Evolutionary conservation across 2,329 filamentous ascomycete species (phyloP), one percentile per base, ranked within the genome.

Genomic region (Paecilomyces variotii): DNA sequence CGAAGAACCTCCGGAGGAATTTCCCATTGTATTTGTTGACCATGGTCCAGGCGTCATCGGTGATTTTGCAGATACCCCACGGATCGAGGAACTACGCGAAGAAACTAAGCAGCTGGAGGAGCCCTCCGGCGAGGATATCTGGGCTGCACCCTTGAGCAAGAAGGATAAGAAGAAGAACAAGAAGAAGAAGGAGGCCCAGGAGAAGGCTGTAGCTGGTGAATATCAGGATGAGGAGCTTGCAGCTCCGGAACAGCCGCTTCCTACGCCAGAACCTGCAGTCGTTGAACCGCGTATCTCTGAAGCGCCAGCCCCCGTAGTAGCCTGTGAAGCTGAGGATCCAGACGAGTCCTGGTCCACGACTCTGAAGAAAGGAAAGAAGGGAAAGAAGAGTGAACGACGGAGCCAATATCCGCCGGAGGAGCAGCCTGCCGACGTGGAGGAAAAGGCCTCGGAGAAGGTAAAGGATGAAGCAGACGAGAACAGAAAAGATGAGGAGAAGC

Each of bases 81-180:
- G 35, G 14, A 12, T 45, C 35, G 35, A 19, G n/a, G 39, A 45
- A 19, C n/a, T 45, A n/a, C 39, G n/a, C 2, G 39, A 45, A n/a
- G 39, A 45, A 24, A 45, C 39, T 9, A 45, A 19, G 39, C 39
- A 45, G 9, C 39, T 14, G 9, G 39, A 45, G 14, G 39, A 45
- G 39, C 39, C n/a, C 3, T 45, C 26, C 24, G 61, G 60, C 56
- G 60, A 63, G 56, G 12, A 56, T 28, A 26, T 55, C 34, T 60
- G 54, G 56, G 53, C 57, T 56, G 49, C 54, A 55, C 55, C 61
- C n/a, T 53, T 60, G 51, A 72, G 63, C 67, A 71, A 59, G 45
- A 62, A 56, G 39, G 39, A 45, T 19, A 56, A 64, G 57, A 59
- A 69, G 60, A 66, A 70, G 59, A 69, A 71, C 53, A 70, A 67